phyloP scores from a whole-genome alignment of 306 rosid species.

The Quillaja saponaria region DNA sequence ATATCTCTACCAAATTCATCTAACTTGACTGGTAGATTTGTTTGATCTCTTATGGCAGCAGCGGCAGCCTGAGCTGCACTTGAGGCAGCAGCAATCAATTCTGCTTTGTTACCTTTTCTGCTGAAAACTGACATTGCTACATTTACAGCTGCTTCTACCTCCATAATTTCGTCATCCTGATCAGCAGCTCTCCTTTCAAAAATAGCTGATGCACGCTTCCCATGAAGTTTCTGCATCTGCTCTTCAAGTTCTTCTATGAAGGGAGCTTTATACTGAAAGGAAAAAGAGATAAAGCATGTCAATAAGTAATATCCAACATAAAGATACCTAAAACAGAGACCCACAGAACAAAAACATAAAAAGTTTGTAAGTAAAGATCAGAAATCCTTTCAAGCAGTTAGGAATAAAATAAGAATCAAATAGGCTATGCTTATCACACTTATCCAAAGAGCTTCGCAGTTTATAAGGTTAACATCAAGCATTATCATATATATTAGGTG shows the following conservation, averaged over 20 bases:
- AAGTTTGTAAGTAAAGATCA: no score
- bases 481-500: no score
- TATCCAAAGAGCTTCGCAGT: no score
- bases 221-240: constrained; percentile 79
- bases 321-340: no score
- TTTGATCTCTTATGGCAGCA: constrained; percentile 64
- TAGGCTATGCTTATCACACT: no score
- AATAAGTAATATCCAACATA: no score
- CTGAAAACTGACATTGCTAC: constrained; percentile 71
- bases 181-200: constrained; percentile 69
- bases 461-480: no score
- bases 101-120: constrained; percentile 64
- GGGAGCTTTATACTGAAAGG: constrained; percentile 82
- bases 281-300: no score
- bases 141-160: constrained; percentile 82
- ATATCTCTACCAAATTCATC: constrained; percentile 94
- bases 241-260: constrained; percentile 94
- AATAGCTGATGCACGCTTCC: constrained; percentile 73
- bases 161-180: constrained; percentile 76
- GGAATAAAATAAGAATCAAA: no score
- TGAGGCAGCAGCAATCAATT: constrained; percentile 59
- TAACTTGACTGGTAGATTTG: constrained; percentile 68
- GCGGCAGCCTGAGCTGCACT: constrained; percentile 82
- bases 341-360: no score
- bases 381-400: no score